These are phyloP conservation scores for Rhizoctonia solani DNA, from an alignment of 1,284 basidiomycete genomes.

Conservation along the genomic window DNA sequence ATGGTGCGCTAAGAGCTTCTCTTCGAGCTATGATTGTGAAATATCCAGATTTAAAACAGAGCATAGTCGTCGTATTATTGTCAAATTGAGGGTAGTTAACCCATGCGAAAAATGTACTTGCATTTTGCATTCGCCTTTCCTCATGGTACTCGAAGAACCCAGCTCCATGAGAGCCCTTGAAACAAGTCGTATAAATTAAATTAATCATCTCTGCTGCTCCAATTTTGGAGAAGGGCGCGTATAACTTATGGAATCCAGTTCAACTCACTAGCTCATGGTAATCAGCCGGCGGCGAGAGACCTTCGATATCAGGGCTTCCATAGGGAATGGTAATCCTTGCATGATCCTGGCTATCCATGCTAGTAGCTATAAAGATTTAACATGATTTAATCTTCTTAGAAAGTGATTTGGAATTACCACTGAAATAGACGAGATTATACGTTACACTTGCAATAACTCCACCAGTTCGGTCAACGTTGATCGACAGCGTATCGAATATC, in stretches of 20 bases:
- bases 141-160: slow-evolving; percentile 77
- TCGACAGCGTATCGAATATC: background rate
- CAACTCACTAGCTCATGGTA: slow-evolving; percentile 27
- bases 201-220: background rate
- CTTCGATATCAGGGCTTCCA: background rate
- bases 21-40: slow-evolving; percentile 1
- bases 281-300: slow-evolving; percentile 29
- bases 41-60: background rate
- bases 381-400: too few species aligned
- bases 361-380: background rate
- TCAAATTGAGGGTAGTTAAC: background rate
- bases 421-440: background rate
- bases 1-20: slow-evolving; percentile 23
- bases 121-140: slow-evolving; percentile 72
- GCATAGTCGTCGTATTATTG: background rate
- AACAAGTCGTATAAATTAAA: background rate
- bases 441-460: background rate
- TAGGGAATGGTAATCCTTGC: background rate
- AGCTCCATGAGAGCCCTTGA: slow-evolving; percentile 35
- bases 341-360: slow-evolving; percentile 5
- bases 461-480: background rate
- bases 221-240: too few species aligned
- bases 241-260: too few species aligned
- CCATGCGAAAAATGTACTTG: slow-evolving; percentile 46
- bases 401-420: background rate